Base-by-base conservation (phyloP, 75 land plant species). In the Azolla pinnata region DNA sequence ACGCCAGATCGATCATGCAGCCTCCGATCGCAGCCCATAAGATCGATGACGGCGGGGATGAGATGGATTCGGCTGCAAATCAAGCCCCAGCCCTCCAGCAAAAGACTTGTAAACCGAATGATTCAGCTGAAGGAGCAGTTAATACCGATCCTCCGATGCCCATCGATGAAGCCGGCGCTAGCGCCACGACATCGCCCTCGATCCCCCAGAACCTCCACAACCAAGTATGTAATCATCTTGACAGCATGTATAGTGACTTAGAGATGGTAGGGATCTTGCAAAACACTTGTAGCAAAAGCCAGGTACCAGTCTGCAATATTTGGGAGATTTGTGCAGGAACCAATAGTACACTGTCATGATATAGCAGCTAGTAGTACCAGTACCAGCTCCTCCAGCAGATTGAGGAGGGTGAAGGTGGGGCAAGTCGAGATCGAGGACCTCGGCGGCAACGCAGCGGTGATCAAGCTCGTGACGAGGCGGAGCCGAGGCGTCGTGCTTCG, bases 341-440 rank as follows among this genome's bases (percentile, higher is more conserved):
- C n/a, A n/a, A n/a, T n/a, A n/a, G 9, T 21, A 5, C 5, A 12
- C 40, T 5, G 12, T 35, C 12, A 35, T 5, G 40, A 35, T 35
- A 35, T 0, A 16, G 28, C 8, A 53, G 0, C 20, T 21, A 21
- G 1, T 19, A 0, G 29, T n/a, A 24, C 8, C 23, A 16, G 0
- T 54, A 7, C 5, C n/a, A 4, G 25, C 29, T 54, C 29, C 16
- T 23, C 29, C 35, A 8, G 31, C 7, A 56, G 26, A 17, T 16
- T 47, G 33, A 50, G 35, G 59, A 53, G 30, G 25, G 26, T 33
- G 0, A 48, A 28, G 57, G 5, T 44, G 4, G 61, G 67, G 2
- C 57, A 74, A 31, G 67, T 77, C 23, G 80, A 77, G 45, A 45
- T 73, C 21, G 65, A 77, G 33, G 46, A 61, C 28, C 48, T 73